Evolutionary conservation across 345 rosid genomes (phyloP).

Genomic region (Rhizophora apiculata): DNA sequence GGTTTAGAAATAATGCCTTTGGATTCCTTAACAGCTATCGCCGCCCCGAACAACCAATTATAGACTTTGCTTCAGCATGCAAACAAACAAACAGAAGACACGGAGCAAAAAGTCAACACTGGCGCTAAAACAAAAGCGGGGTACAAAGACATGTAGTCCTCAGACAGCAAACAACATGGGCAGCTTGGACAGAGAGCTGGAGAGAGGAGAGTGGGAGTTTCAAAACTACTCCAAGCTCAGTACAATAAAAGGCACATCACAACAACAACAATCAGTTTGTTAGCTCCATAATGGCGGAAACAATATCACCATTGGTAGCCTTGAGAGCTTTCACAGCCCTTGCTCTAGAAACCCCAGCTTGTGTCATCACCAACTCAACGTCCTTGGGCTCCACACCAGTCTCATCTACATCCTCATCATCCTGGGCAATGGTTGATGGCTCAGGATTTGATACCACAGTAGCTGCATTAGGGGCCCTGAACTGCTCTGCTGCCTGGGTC

Average conservation of each 20-base stretch:
- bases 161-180: too few species aligned
- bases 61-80: too few species aligned
- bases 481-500: constrained; percentile 82
- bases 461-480: constrained; percentile 62
- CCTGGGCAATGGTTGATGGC: constrained; percentile 56
- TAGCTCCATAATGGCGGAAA: constrained; percentile 88
- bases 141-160: too few species aligned
- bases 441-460: constrained; percentile 54
- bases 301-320: constrained; percentile 72
- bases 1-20: too few species aligned
- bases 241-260: neutral
- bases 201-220: too few species aligned
- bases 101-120: too few species aligned
- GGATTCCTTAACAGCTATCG: too few species aligned
- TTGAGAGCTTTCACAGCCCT: constrained; percentile 83
- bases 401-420: constrained; percentile 84
- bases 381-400: constrained; percentile 87
- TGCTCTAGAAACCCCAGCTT: constrained; percentile 72
- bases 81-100: too few species aligned
- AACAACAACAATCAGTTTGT: constrained; percentile 40
- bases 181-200: too few species aligned
- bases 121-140: too few species aligned
- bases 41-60: too few species aligned
- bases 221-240: neutral
- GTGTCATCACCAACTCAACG: constrained; percentile 86